A percentile compares a stretch with the other conserved stretches of the same genome.
These are phyloP conservation scores for Sclerotinia sclerotiorum DNA, from an alignment of 2,329 filamentous ascomycete species.

Conservation along the genomic window DNA sequence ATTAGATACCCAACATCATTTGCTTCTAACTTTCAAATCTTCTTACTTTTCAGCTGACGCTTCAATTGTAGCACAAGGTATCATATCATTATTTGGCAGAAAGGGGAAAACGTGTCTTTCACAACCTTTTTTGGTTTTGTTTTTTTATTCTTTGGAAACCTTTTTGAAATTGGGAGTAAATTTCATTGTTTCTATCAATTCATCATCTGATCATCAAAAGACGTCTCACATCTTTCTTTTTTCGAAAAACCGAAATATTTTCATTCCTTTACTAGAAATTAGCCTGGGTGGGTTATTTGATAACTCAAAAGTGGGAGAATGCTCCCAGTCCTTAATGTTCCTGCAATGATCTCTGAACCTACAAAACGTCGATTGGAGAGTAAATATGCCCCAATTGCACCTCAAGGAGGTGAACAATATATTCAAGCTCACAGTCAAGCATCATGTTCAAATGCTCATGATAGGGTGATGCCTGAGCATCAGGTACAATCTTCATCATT, in stretches of 20 bases:
- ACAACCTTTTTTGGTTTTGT: neutral
- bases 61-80: neutral
- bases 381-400: constrained; percentile 29
- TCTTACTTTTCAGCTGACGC: neutral
- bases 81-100: neutral
- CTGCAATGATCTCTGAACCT: constrained; percentile 28
- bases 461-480: constrained; percentile 26
- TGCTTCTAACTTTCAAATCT: neutral
- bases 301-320: constrained; percentile 20
- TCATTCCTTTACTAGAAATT: neutral
- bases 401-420: constrained; percentile 24
- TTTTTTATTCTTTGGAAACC: neutral
- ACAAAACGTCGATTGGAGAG: constrained; percentile 30
- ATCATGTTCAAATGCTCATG: constrained; percentile 22
- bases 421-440: constrained; percentile 23
- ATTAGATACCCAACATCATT: neutral
- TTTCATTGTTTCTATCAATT: constrained; percentile 12
- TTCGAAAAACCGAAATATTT: neutral
- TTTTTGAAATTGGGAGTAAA: constrained; percentile 9
- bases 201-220: neutral
- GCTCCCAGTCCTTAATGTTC: constrained; percentile 25
- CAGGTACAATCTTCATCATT: constrained; percentile 20
- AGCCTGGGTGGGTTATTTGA: neutral
- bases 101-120: constrained; percentile 2
- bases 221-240: neutral